Percentiles rank a stretch among this genome's conserved stretches.
phyloP scores from a whole-genome alignment of 1,284 basidiomycete species.

The Phylloboletellus chloephorus region DNA sequence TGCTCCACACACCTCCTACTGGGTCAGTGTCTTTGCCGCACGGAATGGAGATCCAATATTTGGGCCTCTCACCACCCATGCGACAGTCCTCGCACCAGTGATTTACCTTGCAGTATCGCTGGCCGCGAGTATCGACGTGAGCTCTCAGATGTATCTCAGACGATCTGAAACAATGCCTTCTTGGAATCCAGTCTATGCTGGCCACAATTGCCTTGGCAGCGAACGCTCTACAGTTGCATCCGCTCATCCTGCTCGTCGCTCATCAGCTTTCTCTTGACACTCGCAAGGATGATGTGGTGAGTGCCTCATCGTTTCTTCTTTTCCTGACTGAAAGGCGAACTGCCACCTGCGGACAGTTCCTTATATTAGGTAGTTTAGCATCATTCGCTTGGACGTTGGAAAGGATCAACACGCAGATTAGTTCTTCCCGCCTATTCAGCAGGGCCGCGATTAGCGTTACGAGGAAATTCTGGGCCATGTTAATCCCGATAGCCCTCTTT shows the following conservation, averaged over 20 bases:
- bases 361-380: slow-evolving; percentile 18
- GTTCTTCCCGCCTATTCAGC: neutral
- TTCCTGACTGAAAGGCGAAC: slow-evolving; percentile 2
- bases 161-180: slow-evolving; percentile 2
- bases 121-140: slow-evolving; percentile 41
- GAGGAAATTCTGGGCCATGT: slow-evolving; percentile 13
- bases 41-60: slow-evolving; percentile 46
- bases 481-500: slow-evolving; percentile 34
- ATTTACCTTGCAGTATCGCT: slow-evolving; percentile 39
- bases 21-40: slow-evolving; percentile 52
- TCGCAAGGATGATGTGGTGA: slow-evolving; percentile 20
- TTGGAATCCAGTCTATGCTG: slow-evolving; percentile 14
- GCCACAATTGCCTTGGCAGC: slow-evolving; percentile 16
- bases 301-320: slow-evolving; percentile 4
- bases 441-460: neutral
- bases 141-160: slow-evolving; percentile 18
- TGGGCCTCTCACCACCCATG: slow-evolving; percentile 57
- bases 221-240: slow-evolving; percentile 25
- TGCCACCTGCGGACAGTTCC: slow-evolving; percentile 20
- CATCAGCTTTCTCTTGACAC: slow-evolving; percentile 19
- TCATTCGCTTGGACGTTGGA: slow-evolving; percentile 15
- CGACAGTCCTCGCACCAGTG: slow-evolving; percentile 50
- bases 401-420: slow-evolving; percentile 1
- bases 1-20: slow-evolving; percentile 60
- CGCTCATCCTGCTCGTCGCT: slow-evolving; percentile 17